These are phyloP conservation scores for Salinomyces thailandicus DNA, from an alignment of 2,329 filamentous ascomycete genomes.

Conservation along the genomic window DNA sequence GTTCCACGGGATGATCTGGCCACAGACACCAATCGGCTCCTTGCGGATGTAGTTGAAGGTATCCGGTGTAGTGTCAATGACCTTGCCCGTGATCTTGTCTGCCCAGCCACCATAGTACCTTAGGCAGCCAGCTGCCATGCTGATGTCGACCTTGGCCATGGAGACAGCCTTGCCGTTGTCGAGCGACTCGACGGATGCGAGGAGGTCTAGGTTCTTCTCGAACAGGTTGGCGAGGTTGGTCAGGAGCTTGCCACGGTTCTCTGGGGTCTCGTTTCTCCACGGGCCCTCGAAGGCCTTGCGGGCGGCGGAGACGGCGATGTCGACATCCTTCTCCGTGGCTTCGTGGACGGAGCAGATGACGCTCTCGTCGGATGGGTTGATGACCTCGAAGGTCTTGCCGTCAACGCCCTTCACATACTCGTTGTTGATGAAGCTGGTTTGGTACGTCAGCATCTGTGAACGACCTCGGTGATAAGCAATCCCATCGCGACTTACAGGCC, in stretches of 20 bases:
- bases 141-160: conserved; percentile 67
- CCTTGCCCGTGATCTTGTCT: conserved; percentile 85
- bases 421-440: conserved; percentile 74
- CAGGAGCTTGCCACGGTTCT: conserved; percentile 58
- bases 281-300: conserved; percentile 71
- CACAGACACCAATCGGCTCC: conserved; percentile 60
- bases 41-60: conserved; percentile 76
- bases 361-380: conserved; percentile 79
- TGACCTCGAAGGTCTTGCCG: conserved; percentile 83
- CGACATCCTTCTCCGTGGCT: conserved; percentile 76
- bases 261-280: conserved; percentile 59
- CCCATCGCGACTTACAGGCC: conserved; percentile 45
- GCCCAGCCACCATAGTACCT: conserved; percentile 86
- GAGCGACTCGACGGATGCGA: conserved; percentile 74
- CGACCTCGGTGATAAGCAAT: too few species aligned
- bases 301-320: conserved; percentile 71
- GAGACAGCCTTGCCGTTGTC: conserved; percentile 78
- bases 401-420: conserved; percentile 76
- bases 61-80: conserved; percentile 65
- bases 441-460: conserved; percentile 2
- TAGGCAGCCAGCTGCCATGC: conserved; percentile 56
- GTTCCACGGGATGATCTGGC: conserved; percentile 73
- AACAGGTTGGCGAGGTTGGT: conserved; percentile 68
- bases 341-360: conserved; percentile 74
- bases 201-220: conserved; percentile 64